phyloP scores from a whole-genome alignment of 192 early-diverging fungal species.

The Geosiphon pyriformis region DNA sequence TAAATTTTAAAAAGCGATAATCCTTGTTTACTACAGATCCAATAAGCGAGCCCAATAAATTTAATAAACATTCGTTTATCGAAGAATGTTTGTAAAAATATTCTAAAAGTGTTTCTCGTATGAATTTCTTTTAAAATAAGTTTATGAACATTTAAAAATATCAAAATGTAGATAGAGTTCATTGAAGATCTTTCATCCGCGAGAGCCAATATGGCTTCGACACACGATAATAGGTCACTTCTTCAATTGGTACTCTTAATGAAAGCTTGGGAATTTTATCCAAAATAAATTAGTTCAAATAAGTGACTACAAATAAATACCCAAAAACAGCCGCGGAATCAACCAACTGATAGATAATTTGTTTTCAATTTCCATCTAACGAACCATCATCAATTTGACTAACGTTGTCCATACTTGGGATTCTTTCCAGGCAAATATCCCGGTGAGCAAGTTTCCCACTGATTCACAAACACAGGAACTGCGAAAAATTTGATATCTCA shows the following conservation, averaged over 20 bases:
- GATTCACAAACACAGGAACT: constrained; percentile 79
- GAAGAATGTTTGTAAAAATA: too few relatives aligned
- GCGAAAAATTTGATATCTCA: constrained; percentile 89
- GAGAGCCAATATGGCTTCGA: background rate
- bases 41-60: too few relatives aligned
- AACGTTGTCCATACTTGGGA: constrained; percentile 65
- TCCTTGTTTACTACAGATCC: too few relatives aligned
- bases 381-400: constrained; percentile 41
- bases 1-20: too few relatives aligned
- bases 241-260: constrained; percentile 71
- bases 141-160: too few relatives aligned
- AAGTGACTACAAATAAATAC: constrained; percentile 76
- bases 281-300: constrained; percentile 66
- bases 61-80: too few relatives aligned
- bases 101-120: background rate
- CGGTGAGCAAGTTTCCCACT: constrained; percentile 83
- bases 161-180: too few relatives aligned
- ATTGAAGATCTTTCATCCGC: background rate
- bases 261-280: constrained; percentile 75
- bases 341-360: constrained; percentile 75
- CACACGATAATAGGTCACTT: constrained; percentile 49
- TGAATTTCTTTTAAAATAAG: background rate
- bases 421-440: constrained; percentile 79
- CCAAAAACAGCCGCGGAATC: constrained; percentile 61
- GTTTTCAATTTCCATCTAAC: constrained; percentile 59